Evolutionary conservation across 768 basidiomycete genomes (phyloP), one percentile per base, ranked within the genome.

Genomic region (Pleurotus ostreatus): DNA sequence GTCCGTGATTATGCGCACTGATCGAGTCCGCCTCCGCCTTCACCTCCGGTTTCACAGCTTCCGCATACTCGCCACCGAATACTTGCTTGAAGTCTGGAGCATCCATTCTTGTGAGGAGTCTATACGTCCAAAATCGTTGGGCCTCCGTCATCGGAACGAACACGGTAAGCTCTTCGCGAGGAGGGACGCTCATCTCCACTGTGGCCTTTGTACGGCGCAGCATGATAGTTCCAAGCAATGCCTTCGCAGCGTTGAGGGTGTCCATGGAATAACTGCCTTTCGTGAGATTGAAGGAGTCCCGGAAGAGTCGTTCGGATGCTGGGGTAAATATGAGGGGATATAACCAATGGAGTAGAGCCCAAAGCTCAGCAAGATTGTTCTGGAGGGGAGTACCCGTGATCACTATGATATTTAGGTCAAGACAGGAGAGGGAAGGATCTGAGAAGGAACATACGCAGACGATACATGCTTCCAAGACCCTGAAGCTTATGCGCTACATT

Each of bases 341-440:
- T 15, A 86, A 70, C 78, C 78, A 84, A 59, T 77, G 78, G 15
- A 85, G 66, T 11, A 84, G 67, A 20, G 74, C 64, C 84, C 81
- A 83, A 13, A 85, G 71, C 63, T 86, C 84, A 16, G 74, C 65
- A 9, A 86, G 65, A 59, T 86, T 81, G 60, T 86, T 86, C 62
- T 89, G 88, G 0, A 90, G 76, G 0, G 88, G 88, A 0, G 88
- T 90, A 20, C 88, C 88, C 0, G 85, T 88, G 56, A 90, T 70
- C 57, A 90, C 83, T 83, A 58, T 15, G 37, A 11, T 18, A 4
- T 34, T 13, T 30, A 23, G 15, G 26, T 62, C 16, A 49, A 20
- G 15, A 20, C 12, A 48, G 5, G 43, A 15, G 44, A 38, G 13
- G 8, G 2, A 15, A 11, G 37, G 5, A 18, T 25, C 45, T 18